Evolutionary conservation across 371 early-diverging fungal genomes (phyloP).

Genomic region (Chytridiales sp.): DNA sequence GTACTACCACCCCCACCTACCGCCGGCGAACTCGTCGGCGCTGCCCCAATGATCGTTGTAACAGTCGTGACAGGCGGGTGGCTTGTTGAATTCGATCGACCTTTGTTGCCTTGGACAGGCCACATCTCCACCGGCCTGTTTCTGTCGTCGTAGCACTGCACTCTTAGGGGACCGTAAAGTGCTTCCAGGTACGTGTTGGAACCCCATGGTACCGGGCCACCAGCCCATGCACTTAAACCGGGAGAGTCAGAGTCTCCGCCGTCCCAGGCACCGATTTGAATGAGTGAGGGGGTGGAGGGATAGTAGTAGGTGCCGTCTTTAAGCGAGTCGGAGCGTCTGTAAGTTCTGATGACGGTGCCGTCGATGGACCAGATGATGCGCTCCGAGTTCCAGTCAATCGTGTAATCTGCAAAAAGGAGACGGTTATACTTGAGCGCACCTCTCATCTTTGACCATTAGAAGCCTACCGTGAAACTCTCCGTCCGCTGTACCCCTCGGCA

Average conservation of each 20-base stretch:
- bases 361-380: constrained; percentile 21
- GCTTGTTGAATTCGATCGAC: too few relatives aligned
- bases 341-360: constrained; percentile 6
- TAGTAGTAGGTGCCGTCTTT: constrained; percentile 24
- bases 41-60: too few relatives aligned
- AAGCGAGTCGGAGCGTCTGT: background rate
- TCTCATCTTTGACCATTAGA: too few relatives aligned
- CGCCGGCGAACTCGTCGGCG: too few relatives aligned
- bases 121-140: constrained; percentile 9
- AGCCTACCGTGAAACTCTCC: background rate
- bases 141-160: constrained; percentile 19
- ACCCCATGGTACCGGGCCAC: constrained; percentile 44
- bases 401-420: constrained; percentile 5
- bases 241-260: constrained; percentile 53
- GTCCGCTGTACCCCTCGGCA: background rate
- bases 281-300: constrained; percentile 54
- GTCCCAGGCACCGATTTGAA: constrained; percentile 69
- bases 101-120: constrained; percentile 1
- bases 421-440: constrained; percentile 3
- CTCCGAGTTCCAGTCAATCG: constrained; percentile 18
- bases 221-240: constrained; percentile 66
- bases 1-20: too few relatives aligned
- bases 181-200: constrained; percentile 2
- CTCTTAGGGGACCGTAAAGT: constrained; percentile 7
- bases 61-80: too few relatives aligned